Evolutionary conservation across 83 land plant genomes (phyloP).

Genomic region (Picea abies): DNA sequence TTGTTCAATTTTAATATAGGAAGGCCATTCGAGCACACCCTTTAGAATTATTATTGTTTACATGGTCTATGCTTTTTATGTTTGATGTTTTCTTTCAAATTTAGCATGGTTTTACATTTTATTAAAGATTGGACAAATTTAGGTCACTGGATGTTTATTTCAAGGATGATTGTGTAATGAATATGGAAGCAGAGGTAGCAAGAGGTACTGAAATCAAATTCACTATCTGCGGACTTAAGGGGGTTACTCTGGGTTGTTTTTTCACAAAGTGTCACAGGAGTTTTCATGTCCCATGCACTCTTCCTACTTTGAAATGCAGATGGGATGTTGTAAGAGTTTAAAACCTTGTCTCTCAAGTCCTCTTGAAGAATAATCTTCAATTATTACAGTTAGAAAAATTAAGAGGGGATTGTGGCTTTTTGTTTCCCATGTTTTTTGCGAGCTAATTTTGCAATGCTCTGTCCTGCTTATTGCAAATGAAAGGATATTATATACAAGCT

Average conservation of each 20-base stretch:
- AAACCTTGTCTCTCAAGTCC: too few relatives aligned
- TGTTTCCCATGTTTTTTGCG: slow-evolving; percentile 25
- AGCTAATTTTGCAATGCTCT: slow-evolving; percentile 67
- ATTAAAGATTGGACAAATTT: slow-evolving; percentile 3
- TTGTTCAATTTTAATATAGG: too few relatives aligned
- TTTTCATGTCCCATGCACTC: too few relatives aligned
- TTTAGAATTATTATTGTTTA: not conserved
- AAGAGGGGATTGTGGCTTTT: not conserved
- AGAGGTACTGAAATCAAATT: too few relatives aligned
- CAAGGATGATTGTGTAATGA: slow-evolving; percentile 45
- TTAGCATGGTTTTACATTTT: not conserved
- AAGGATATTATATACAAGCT: slow-evolving; percentile 25
- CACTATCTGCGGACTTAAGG: slow-evolving; percentile 47
- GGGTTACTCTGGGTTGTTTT: too few relatives aligned
- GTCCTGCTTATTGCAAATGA: slow-evolving; percentile 56
- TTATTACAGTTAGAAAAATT: too few relatives aligned
- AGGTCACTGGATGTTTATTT: slow-evolving; percentile 82
- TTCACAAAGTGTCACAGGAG: too few relatives aligned
- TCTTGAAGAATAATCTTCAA: too few relatives aligned
- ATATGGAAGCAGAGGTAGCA: slow-evolving; percentile 29
- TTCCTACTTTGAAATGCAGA: too few relatives aligned
- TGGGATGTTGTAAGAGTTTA: too few relatives aligned
- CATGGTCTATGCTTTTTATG: not conserved
- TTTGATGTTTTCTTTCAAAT: not conserved
- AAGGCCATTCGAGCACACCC: not conserved